Conservation (phyloP, 163 green algal genomes). For the Prototheca cutis region DNA sequence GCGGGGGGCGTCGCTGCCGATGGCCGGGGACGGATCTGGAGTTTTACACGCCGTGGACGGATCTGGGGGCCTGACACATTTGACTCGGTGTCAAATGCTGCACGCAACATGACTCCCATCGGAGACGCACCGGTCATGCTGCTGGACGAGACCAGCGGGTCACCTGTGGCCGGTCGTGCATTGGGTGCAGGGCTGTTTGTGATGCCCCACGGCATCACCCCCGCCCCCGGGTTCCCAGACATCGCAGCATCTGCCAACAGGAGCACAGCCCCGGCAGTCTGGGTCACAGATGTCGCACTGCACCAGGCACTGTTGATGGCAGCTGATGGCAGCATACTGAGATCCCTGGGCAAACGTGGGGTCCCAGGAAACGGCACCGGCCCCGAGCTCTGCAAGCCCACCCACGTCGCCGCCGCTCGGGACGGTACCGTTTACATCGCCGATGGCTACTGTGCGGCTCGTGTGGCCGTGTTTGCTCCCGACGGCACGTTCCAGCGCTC, state of each 20-base stretch:
- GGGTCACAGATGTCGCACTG: constrained; percentile 56
- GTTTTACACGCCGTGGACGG: constrained; percentile 41
- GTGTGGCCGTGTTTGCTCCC: constrained; percentile 46
- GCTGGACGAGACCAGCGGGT: constrained; percentile 39
- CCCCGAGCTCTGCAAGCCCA: constrained; percentile 56
- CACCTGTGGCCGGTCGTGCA: constrained; percentile 10
- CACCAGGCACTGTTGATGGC: constrained; percentile 59
- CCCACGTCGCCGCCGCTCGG: constrained; percentile 47
- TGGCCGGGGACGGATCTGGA: constrained; percentile 43
- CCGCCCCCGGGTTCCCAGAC: too few species aligned
- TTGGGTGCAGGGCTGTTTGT: constrained; percentile 34
- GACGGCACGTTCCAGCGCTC: constrained; percentile 16
- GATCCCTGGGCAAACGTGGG: constrained; percentile 30
- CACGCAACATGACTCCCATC: background rate
- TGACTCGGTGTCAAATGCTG: constrained; percentile 16
- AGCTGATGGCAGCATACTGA: constrained; percentile 25
- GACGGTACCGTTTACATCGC: constrained; percentile 60
- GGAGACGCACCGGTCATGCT: constrained; percentile 14
- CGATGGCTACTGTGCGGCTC: constrained; percentile 78
- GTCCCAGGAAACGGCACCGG: constrained; percentile 23
- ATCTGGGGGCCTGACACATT: constrained; percentile 45
- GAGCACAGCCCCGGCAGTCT: constrained; percentile 60
- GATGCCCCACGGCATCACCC: constrained; percentile 69
- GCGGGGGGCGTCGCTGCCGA: constrained; percentile 34
- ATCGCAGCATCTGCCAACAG: too few species aligned